Percentiles rank a stretch among this genome's conserved stretches.
Conservation (phyloP, 257 asterid genomes). For the Solanum dulcamara region DNA sequence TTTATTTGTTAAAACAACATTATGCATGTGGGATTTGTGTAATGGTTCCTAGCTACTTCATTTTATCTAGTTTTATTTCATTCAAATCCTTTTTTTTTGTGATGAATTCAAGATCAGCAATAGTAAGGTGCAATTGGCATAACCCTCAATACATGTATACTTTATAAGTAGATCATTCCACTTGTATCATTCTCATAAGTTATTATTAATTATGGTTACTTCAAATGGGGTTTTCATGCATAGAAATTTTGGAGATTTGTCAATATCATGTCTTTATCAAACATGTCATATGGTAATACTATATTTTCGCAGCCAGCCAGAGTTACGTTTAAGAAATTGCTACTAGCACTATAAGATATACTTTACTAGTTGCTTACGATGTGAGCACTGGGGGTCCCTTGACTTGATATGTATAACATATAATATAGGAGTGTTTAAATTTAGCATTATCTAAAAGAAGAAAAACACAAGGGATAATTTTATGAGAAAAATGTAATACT, state of each 20-base stretch:
- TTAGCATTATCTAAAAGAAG: neutral
- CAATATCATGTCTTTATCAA: neutral
- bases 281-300: neutral
- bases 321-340: neutral
- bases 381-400: neutral
- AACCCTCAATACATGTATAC: neutral
- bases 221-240: neutral
- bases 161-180: neutral
- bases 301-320: neutral
- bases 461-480: neutral
- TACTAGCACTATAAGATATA: neutral
- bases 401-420: neutral
- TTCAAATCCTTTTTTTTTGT: neutral
- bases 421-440: neutral
- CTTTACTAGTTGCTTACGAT: neutral
- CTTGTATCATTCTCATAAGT: neutral
- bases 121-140: neutral
- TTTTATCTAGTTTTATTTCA: neutral
- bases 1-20: neutral
- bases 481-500: too few species aligned
- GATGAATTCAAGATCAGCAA: neutral
- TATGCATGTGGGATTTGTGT: neutral
- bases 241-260: neutral
- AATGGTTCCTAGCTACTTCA: neutral
- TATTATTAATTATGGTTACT: neutral